phyloP scores from a whole-genome alignment of 2,329 filamentous ascomycete genomes.

The Colletotrichum siamense region DNA sequence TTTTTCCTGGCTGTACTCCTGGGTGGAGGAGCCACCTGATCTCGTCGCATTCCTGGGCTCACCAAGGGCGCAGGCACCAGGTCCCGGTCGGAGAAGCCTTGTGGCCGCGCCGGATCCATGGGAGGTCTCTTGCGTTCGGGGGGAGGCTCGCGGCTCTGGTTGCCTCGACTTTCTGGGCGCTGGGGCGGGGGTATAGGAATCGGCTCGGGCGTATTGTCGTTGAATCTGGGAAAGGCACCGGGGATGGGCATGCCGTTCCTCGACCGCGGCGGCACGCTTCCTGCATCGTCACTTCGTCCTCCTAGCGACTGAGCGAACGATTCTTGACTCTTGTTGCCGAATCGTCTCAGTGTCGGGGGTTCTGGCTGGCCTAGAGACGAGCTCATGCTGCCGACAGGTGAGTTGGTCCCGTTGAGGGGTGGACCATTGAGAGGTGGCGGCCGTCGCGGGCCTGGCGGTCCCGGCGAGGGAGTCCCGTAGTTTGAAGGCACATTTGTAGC shows the following conservation, averaged over 20 bases:
- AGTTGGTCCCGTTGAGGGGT: slow-evolving; percentile 30
- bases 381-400: slow-evolving; percentile 59
- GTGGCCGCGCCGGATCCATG: slow-evolving; percentile 65
- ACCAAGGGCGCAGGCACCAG: slow-evolving; percentile 64
- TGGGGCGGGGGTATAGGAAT: slow-evolving; percentile 30
- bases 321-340: slow-evolving; percentile 63
- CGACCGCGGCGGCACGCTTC: slow-evolving; percentile 56
- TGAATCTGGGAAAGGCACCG: slow-evolving; percentile 43
- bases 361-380: slow-evolving; percentile 48
- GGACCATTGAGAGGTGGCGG: slow-evolving; percentile 15
- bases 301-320: slow-evolving; percentile 55
- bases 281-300: slow-evolving; percentile 56
- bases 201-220: slow-evolving; percentile 23
- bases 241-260: slow-evolving; percentile 53
- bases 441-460: slow-evolving; percentile 10
- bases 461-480: slow-evolving; percentile 40
- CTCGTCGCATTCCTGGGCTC: slow-evolving; percentile 53
- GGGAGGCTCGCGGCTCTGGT: slow-evolving; percentile 42
- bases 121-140: slow-evolving; percentile 71
- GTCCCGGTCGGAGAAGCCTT: slow-evolving; percentile 52
- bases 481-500: slow-evolving; percentile 24
- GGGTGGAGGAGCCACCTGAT: slow-evolving; percentile 52
- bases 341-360: slow-evolving; percentile 52
- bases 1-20: slow-evolving; percentile 57
- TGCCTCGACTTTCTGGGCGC: slow-evolving; percentile 26